Evolutionary conservation across 2,329 filamentous ascomycete species (phyloP).

Genomic region (Aureobasidium zeae): DNA sequence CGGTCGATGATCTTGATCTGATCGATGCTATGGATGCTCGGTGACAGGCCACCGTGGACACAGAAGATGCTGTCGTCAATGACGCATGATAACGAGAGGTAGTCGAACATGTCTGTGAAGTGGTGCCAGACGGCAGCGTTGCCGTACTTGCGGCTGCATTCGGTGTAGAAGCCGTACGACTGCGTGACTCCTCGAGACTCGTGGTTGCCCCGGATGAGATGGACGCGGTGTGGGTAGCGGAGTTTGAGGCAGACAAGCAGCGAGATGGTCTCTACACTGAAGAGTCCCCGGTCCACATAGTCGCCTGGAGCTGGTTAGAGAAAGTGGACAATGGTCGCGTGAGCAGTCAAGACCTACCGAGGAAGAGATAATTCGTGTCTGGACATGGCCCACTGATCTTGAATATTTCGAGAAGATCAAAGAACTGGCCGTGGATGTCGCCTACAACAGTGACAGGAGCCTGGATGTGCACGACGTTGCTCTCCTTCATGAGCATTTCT

Average conservation of each 20-base stretch:
- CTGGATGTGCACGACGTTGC: constrained; percentile 95
- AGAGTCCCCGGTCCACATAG: constrained; percentile 91
- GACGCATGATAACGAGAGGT: constrained; percentile 88
- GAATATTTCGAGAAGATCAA: constrained; percentile 98
- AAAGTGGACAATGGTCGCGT: background rate
- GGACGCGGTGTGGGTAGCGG: constrained; percentile 89
- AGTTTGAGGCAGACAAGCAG: constrained; percentile 95
- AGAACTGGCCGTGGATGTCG: constrained; percentile 98
- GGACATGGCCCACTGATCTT: constrained; percentile 95
- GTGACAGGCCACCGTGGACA: constrained; percentile 70
- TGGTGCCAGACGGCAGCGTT: constrained; percentile 99
- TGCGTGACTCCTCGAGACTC: constrained; percentile 96
- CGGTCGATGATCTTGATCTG: constrained; percentile 99
- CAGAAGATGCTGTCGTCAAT: constrained; percentile 99
- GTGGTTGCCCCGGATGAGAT: constrained; percentile 72
- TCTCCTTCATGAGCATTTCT: constrained; percentile 98
- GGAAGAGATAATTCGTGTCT: constrained; percentile 95
- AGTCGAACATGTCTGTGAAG: constrained; percentile 99
- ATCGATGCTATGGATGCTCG: constrained; percentile 90
- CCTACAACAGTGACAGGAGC: constrained; percentile 95
- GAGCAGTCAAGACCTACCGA: constrained; percentile 50
- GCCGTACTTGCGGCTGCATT: constrained; percentile 95
- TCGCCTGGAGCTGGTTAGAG: constrained; percentile 53
- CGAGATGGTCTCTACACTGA: constrained; percentile 97
- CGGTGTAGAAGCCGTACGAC: constrained; percentile 98